These are phyloP conservation scores for Helianthus tuberosus DNA, from an alignment of 129 eudicot genomes.

Conservation along the genomic window DNA sequence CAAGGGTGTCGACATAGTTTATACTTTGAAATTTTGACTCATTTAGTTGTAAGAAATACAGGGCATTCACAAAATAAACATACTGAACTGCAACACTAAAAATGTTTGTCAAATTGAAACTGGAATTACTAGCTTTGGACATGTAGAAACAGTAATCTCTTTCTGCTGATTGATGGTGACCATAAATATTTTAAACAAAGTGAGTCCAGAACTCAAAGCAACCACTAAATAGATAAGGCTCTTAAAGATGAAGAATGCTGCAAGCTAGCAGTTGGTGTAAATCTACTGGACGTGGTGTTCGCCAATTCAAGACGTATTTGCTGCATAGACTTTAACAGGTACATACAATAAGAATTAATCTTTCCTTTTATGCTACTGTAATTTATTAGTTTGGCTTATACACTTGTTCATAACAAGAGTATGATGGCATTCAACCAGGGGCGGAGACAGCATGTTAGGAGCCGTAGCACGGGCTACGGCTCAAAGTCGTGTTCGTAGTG, in stretches of 20 bases:
- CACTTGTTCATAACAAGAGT: conserved; percentile 4
- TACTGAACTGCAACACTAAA: too few species aligned
- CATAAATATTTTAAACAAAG: conserved; percentile 1
- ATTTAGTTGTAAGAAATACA: conserved; percentile 9
- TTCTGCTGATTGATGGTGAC: neutral
- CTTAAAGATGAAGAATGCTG: conserved; percentile 5
- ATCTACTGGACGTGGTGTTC: conserved; percentile 91
- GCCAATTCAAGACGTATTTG: conserved; percentile 93
- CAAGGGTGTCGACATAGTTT: too few species aligned
- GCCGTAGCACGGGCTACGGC: too few species aligned
- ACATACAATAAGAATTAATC: conserved; percentile 5
- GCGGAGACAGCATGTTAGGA: too few species aligned
- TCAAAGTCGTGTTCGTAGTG: too few species aligned
- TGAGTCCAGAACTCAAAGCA: neutral
- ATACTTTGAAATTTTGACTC: too few species aligned
- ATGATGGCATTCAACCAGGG: conserved; percentile 7
- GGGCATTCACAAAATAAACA: neutral
- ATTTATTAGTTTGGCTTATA: conserved; percentile 9
- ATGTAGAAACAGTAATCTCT: too few species aligned
- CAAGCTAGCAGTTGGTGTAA: conserved; percentile 19
- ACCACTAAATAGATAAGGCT: neutral
- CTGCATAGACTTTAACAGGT: conserved; percentile 83
- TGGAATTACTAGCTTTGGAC: too few species aligned
- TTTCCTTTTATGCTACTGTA: neutral
- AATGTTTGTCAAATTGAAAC: too few species aligned